Base-by-base conservation (phyloP, 768 basidiomycete species). In the Omphalotus guepiniiformis region DNA sequence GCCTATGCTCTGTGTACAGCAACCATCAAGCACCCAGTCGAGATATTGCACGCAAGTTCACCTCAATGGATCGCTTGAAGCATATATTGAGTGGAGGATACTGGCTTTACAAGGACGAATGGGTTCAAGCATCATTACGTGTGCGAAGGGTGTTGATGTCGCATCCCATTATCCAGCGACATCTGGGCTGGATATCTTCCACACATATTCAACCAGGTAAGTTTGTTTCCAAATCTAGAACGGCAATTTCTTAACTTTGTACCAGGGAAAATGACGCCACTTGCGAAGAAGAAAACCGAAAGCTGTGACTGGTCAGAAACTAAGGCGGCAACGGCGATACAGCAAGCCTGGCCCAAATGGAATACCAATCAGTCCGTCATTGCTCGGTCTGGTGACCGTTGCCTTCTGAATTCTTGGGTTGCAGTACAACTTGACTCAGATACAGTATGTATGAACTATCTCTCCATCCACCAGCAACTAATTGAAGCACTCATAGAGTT, bases 11-110 rank as follows among this genome's bases (percentile, higher is more conserved):
- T 11, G 52, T 74, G 9, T 49, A 58, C 28, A 65, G 61, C 21
- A 73, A 73, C 51, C 64, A 63, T 28, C 62, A 53, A 2, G 62
- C 66, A 1, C 68, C 70, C 2, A 70, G 68, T 42, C 61, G 60
- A 1, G 66, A 71, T 47, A 67, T 66, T 22, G 59, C 65, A 0
- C 13, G 6, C 0, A 54, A 49, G 4, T 53, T 70, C 13, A 55
- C 61, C 1, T 48, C 42, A 1, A 54, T 58, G 52, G 66, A 65
- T 12, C 39, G 53, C 1, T 43, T 67, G n/a, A 67, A 68, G 50
- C 71, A 71, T 50, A 51, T 62, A 0, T 35, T 63, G 0, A 62
- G 51, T 28, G 65, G 68, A 3, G 66, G 70, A 0, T 69, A 47
- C 28, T 68, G 62, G 63, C 25, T 40, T 4, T 3, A 3, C 12